Conservation (phyloP, 2,329 filamentous ascomycete genomes). For the Alternaria gaisen region DNA sequence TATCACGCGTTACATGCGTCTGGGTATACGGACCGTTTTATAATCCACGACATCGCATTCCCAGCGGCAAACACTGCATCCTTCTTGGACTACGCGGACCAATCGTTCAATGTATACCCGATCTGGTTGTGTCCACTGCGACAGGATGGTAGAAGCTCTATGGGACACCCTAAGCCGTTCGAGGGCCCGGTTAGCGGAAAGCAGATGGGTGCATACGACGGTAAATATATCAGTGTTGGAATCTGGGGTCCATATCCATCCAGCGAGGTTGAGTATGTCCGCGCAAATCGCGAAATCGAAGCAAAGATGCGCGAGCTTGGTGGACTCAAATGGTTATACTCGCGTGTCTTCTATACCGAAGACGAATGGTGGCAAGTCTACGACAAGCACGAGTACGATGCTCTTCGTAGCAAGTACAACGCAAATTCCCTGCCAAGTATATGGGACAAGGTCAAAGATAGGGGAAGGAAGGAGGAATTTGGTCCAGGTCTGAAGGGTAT, state of each 20-base stretch:
- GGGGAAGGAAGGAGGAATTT: conserved; percentile 38
- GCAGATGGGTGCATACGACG: conserved; percentile 21
- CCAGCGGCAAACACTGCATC: conserved; percentile 60
- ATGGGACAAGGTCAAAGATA: conserved; percentile 69
- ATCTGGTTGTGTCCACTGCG: conserved; percentile 66
- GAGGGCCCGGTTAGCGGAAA: conserved; percentile 13
- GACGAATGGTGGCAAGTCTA: conserved; percentile 74
- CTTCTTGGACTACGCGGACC: conserved; percentile 62
- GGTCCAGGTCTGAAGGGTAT: conserved; percentile 31
- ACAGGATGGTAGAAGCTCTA: conserved; percentile 41
- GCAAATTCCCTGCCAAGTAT: conserved; percentile 71
- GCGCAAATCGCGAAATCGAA: conserved; percentile 76
- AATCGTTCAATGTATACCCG: conserved; percentile 61
- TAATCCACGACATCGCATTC: conserved; percentile 71
- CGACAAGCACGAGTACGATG: conserved; percentile 67
- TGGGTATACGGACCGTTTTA: conserved; percentile 62
- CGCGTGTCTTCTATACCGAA: conserved; percentile 83
- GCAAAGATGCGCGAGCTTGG: conserved; percentile 72
- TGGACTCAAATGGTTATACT: conserved; percentile 88
- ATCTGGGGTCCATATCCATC: conserved; percentile 80
- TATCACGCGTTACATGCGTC: conserved; percentile 70
- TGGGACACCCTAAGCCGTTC: conserved; percentile 39
- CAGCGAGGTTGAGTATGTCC: conserved; percentile 66
- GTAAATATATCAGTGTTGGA: conserved; percentile 55
- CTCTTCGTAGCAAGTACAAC: conserved; percentile 68